Evolutionary conservation across 202 grass and related monocot species (phyloP), one percentile per base, ranked within the genome.

Genomic region (Carex sylvatica): DNA sequence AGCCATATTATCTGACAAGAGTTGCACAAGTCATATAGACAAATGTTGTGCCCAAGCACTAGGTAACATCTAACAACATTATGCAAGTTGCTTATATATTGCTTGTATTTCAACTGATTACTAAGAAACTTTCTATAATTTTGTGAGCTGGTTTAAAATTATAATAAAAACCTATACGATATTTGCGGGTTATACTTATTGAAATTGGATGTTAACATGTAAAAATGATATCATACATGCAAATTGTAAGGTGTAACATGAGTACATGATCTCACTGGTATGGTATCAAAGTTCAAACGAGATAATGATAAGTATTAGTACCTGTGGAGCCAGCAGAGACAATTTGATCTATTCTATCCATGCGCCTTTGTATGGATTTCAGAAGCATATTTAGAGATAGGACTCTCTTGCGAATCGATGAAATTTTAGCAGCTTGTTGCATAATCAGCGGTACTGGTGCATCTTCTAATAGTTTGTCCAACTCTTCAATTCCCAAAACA

Each of bases 381-480:
- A 98, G 87, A 65, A 94, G 84, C 86, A 93, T 90, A 80, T 98
- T 98, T 68, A 95, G 54, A 54, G 95, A 89, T 31, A 83, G 86
- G 79, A 98, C 91, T 86, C 92, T 95, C 59, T 86, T 93, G 13
- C 87, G 91, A 36, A 98, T 87, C 26, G 89, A 86, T 15, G 86
- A 93, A 84, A 98, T 92, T 86, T 90, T 98, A 53, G 86, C 81
- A 51, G 95, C 85, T 46, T 95, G 89, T 80, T 98, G 92, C 91
- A 90, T 90, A 72, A 95, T 86, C 9, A 92, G 79, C 0, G 84
- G 85, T 35, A 88, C 82, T 9, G 95, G 92, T 74, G 91, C 84
- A 84, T 93, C 92, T 83, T 95, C 95, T 80, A 95, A 82, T 81
- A 98, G 80, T 72, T 84, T 93, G 80, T 98, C 95, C 73, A 98